These are phyloP conservation scores for Solanum ossicruentum DNA, from an alignment of 257 asterid species.

Conservation along the genomic window DNA sequence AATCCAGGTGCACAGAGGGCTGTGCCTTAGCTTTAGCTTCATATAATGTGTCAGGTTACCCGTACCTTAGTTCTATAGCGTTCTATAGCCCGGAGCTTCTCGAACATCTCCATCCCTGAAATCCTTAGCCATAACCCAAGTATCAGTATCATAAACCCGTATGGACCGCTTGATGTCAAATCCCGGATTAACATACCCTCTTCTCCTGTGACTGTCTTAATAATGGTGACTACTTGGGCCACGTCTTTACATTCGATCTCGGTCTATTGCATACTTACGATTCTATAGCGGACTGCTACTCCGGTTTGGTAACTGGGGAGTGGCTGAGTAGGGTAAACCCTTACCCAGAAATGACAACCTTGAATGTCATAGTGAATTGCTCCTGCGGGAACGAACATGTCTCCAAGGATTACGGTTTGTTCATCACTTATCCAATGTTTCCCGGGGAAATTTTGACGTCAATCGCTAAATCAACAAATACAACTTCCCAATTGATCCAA, in stretches of 20 bases:
- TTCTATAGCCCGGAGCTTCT: neutral
- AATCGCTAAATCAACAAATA: neutral
- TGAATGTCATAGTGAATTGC: neutral
- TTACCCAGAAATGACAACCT: neutral
- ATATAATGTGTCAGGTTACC: too few species aligned
- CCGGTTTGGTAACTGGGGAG: neutral
- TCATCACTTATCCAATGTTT: neutral
- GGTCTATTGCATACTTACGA: neutral
- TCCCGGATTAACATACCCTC: neutral
- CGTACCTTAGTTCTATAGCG: rapidly evolving
- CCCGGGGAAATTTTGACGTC: neutral
- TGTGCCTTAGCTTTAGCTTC: neutral
- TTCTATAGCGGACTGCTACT: rapidly evolving
- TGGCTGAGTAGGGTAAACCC: neutral
- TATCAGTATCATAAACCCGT: neutral
- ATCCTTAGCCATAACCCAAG: neutral
- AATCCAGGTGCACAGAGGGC: neutral
- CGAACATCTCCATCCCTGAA: neutral
- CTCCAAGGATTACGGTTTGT: neutral
- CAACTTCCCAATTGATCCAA: neutral
- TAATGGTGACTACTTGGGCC: neutral
- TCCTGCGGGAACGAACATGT: neutral
- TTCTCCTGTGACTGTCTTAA: neutral
- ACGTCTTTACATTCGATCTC: neutral
- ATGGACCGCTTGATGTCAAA: neutral